Base-by-base conservation (phyloP, 192 early-diverging fungal genomes). In the Entrophospora sp. region DNA sequence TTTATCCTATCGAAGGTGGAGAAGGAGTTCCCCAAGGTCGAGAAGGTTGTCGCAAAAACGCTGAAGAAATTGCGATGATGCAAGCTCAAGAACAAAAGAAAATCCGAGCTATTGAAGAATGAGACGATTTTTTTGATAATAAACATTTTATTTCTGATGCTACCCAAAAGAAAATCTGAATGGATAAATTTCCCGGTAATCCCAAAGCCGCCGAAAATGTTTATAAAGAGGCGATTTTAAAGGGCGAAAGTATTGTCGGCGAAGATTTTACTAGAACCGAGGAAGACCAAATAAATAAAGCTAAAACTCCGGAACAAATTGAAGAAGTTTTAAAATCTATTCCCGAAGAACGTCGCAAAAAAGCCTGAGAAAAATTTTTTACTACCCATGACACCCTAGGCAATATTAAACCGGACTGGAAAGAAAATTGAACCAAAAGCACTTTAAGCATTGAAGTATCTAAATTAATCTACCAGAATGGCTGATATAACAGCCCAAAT, bases 401-500 rank as follows among this genome's bases (percentile, higher is more conserved):
- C 24, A 14, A 24, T 20, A 49, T 49, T 49, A 49, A 49, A 7
- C 14, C 14, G 6, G 48, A 49, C 7, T 49, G 48, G 18, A 24
- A 49, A 24, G 14, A 14, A 5, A 49, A 49, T 49, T 49, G 48
- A 49, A 9, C 7, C 7, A 9, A 49, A 20, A 49, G 48, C 24
- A 24, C 14, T 20, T 49, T 49, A 49, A n/a, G 12, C 6, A 24
- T 49, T 24, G 48, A 24, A 14, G 24, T 49, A 20, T 5, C 48
- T n/a, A 24, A 49, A 49, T 20, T 20, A 24, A 49, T 49, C 24
- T 49, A 49, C 24, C 5, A 49, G 5, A 49, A 49, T 49, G 48
- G 48, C 18, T 49, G 48, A 49, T 20, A 49, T 49, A 49, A 49
- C 48, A 49, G 48, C 18, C 48, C 48, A 6, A 49, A 49, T 49